A percentile compares a stretch with the other conserved stretches of the same genome.
phyloP scores from a whole-genome alignment of 805 yeast genomes.

The Starmerella scarabaei region DNA sequence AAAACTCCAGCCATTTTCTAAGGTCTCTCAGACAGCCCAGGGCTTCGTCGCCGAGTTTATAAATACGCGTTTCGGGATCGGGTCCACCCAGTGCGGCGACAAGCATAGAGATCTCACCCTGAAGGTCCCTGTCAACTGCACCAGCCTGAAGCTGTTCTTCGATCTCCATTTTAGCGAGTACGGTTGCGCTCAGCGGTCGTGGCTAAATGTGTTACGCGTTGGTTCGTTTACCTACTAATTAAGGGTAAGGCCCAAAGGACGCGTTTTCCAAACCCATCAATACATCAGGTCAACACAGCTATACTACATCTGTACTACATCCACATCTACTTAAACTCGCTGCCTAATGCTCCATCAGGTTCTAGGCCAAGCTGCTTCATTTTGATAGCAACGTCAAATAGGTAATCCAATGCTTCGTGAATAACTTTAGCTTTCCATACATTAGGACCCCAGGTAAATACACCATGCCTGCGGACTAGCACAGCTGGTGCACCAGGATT shows the following conservation, averaged over 20 bases:
- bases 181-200: too few relatives aligned
- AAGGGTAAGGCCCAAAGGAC: slow-evolving; percentile 3
- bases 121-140: slow-evolving; percentile 25
- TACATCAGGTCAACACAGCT: too few relatives aligned
- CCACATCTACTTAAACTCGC: slow-evolving; percentile 1
- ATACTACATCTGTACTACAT: too few relatives aligned
- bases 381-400: slow-evolving; percentile 71
- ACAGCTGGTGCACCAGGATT: slow-evolving; percentile 79
- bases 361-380: slow-evolving; percentile 57
- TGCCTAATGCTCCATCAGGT: slow-evolving; percentile 5
- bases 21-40: slow-evolving; percentile 73
- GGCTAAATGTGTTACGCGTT: too few relatives aligned
- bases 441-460: slow-evolving; percentile 90
- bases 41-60: slow-evolving; percentile 80
- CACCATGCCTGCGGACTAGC: slow-evolving; percentile 83
- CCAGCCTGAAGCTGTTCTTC: slow-evolving; percentile 3
- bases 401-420: slow-evolving; percentile 85
- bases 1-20: slow-evolving; percentile 73
- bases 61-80: slow-evolving; percentile 49
- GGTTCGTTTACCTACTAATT: too few relatives aligned
- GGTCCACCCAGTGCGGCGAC: slow-evolving; percentile 88
- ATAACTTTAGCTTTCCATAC: slow-evolving; percentile 88
- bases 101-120: slow-evolving; percentile 63
- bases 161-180: neutral
- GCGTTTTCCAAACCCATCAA: too few relatives aligned